phyloP scores from a whole-genome alignment of 164 flowering plant genomes.

The Kalanchoe fedtschenkoi region DNA sequence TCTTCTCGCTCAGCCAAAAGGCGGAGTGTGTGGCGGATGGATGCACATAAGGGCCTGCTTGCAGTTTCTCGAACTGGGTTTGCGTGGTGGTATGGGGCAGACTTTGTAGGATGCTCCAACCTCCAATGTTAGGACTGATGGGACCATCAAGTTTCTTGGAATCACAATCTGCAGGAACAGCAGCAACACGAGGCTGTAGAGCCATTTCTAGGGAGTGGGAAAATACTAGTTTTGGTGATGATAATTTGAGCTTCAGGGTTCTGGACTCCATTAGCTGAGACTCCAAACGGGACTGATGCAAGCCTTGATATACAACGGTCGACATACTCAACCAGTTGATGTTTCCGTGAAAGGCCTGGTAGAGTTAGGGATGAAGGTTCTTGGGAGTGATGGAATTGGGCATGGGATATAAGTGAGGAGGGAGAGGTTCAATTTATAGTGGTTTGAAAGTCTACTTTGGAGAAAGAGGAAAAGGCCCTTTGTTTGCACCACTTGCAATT shows the following conservation, averaged over 20 bases:
- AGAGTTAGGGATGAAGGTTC: constrained; percentile 3
- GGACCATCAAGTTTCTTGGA: background rate
- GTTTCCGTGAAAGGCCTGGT: constrained; percentile 3
- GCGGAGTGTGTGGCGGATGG: constrained; percentile 17
- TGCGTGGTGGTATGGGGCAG: constrained; percentile 4
- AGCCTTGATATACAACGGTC: constrained; percentile 35
- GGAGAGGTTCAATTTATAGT: constrained; percentile 42
- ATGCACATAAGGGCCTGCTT: constrained; percentile 16
- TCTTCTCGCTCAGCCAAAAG: constrained; percentile 22
- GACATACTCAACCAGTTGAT: constrained; percentile 29
- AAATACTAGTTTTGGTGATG: constrained; percentile 18
- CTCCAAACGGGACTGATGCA: constrained; percentile 41
- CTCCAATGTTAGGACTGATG: background rate
- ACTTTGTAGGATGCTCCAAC: background rate
- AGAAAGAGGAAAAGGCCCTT: constrained; percentile 16
- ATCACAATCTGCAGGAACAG: background rate
- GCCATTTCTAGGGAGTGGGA: constrained; percentile 12
- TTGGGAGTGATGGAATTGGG: constrained; percentile 5
- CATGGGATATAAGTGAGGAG: constrained; percentile 21
- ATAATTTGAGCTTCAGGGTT: constrained; percentile 30
- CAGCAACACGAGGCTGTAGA: constrained; percentile 7
- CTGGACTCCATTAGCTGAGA: constrained; percentile 29
- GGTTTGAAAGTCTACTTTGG: constrained; percentile 12
- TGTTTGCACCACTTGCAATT: constrained; percentile 37
- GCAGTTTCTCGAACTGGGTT: background rate